Conservation (phyloP, 129 eudicot genomes). For the Escallonia herrerae region DNA sequence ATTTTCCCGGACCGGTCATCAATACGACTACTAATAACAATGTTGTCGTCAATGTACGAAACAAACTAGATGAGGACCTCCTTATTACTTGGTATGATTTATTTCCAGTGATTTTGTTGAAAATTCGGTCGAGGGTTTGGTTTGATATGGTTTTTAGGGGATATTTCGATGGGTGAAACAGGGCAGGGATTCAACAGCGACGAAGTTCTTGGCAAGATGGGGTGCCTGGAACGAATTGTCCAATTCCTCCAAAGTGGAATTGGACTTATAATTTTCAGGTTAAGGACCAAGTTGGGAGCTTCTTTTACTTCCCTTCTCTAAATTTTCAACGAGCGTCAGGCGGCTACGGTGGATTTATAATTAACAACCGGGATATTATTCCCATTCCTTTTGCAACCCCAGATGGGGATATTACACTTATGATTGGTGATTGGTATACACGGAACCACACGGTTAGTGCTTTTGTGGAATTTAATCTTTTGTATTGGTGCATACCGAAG, state of each 20-base stretch:
- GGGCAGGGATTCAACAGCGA: slow-evolving; percentile 91
- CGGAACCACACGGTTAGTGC: slow-evolving; percentile 83
- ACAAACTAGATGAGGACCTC: slow-evolving; percentile 77
- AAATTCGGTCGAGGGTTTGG: neutral
- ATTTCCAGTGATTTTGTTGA: neutral
- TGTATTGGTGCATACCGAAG: neutral
- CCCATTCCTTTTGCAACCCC: slow-evolving; percentile 86
- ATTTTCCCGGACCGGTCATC: slow-evolving; percentile 83
- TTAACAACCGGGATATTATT: slow-evolving; percentile 56
- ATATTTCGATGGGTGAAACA: slow-evolving; percentile 22
- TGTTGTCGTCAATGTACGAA: slow-evolving; percentile 75
- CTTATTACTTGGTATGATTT: slow-evolving; percentile 66
- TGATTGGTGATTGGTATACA: slow-evolving; percentile 93
- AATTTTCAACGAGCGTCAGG: slow-evolving; percentile 84
- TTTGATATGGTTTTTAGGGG: slow-evolving; percentile 4
- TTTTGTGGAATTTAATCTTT: neutral
- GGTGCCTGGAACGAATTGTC: slow-evolving; percentile 83
- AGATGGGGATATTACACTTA: slow-evolving; percentile 62
- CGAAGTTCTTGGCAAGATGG: slow-evolving; percentile 90
- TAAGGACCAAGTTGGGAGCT: slow-evolving; percentile 97
- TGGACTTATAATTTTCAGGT: slow-evolving; percentile 93
- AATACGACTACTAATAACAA: slow-evolving; percentile 90
- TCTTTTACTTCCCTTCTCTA: slow-evolving; percentile 89
- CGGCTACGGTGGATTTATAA: slow-evolving; percentile 67
- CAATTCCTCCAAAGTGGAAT: slow-evolving; percentile 95